A percentile compares a stretch with the other conserved stretches of the same genome.
These are phyloP conservation scores for Wickerhamomyces bisporus DNA, from an alignment of 805 yeast species.

Conservation along the genomic window DNA sequence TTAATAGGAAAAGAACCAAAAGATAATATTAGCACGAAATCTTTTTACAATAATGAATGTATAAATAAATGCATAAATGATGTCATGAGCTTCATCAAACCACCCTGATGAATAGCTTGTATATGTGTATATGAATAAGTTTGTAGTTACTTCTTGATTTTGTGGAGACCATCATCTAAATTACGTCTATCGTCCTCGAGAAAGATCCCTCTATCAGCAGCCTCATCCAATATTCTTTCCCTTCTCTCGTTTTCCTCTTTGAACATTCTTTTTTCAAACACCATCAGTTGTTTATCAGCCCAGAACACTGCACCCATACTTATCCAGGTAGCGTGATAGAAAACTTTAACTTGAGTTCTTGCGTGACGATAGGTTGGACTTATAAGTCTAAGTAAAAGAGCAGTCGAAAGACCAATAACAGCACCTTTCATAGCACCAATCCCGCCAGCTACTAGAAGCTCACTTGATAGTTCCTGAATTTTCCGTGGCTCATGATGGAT, in stretches of 20 bases:
- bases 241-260: constrained; percentile 31
- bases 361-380: constrained; percentile 33
- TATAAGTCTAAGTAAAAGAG: constrained; percentile 27
- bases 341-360: constrained; percentile 35
- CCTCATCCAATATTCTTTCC: constrained; percentile 33
- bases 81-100: no score
- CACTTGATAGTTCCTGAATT: constrained; percentile 30
- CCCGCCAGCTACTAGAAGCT: constrained; percentile 32
- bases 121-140: background rate
- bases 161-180: constrained; percentile 9
- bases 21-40: background rate
- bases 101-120: background rate
- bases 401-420: constrained; percentile 30
- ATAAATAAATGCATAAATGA: no score
- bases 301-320: constrained; percentile 36
- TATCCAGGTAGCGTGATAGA: constrained; percentile 37
- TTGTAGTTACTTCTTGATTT: background rate
- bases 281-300: constrained; percentile 36
- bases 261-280: constrained; percentile 30
- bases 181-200: constrained; percentile 29
- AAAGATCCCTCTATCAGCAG: constrained; percentile 40
- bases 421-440: constrained; percentile 41
- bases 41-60: no score
- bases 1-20: constrained; percentile 5
- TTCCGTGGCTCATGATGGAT: constrained; percentile 34